phyloP scores from a whole-genome alignment of 2,329 filamentous ascomycete species.

The Neonectria hederae region DNA sequence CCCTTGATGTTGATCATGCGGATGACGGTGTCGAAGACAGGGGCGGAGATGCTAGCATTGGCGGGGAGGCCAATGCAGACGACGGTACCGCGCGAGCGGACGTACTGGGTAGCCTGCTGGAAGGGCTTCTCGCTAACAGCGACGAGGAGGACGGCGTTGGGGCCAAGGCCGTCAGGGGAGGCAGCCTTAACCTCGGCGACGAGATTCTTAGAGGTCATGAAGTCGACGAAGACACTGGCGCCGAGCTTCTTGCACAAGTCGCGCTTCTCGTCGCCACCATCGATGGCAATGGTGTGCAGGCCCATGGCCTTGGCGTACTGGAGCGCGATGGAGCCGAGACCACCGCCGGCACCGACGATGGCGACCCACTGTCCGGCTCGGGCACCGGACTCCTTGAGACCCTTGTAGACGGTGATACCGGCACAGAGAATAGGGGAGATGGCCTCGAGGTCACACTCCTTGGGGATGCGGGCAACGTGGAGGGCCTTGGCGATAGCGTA shows the following conservation, averaged over 20 bases:
- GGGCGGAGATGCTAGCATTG: conserved; percentile 79
- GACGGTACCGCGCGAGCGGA: conserved; percentile 82
- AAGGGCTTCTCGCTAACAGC: conserved; percentile 92
- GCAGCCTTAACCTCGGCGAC: conserved; percentile 85
- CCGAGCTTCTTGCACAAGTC: conserved; percentile 76
- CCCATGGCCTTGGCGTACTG: conserved; percentile 96
- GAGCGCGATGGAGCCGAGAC: conserved; percentile 79
- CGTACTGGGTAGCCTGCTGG: conserved; percentile 91
- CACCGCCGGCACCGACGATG: conserved; percentile 87
- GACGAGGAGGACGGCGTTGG: conserved; percentile 86
- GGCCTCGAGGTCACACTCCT: conserved; percentile 78
- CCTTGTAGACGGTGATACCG: conserved; percentile 90
- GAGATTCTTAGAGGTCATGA: conserved; percentile 77
- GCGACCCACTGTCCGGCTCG: conserved; percentile 81
- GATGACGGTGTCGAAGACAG: conserved; percentile 89
- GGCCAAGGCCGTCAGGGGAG: conserved; percentile 82
- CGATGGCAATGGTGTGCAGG: conserved; percentile 81
- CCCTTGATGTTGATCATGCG: conserved; percentile 93
- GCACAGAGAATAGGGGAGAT: conserved; percentile 85
- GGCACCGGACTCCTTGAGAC: conserved; percentile 83
- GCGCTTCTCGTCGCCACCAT: conserved; percentile 83
- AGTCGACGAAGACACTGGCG: conserved; percentile 81
- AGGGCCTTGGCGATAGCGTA: conserved; percentile 88
- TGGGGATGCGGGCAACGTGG: conserved; percentile 83
- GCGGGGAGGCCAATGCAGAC: conserved; percentile 91